Base-by-base conservation (phyloP, 73 alveolate genomes). In the Uronychia setigera region DNA sequence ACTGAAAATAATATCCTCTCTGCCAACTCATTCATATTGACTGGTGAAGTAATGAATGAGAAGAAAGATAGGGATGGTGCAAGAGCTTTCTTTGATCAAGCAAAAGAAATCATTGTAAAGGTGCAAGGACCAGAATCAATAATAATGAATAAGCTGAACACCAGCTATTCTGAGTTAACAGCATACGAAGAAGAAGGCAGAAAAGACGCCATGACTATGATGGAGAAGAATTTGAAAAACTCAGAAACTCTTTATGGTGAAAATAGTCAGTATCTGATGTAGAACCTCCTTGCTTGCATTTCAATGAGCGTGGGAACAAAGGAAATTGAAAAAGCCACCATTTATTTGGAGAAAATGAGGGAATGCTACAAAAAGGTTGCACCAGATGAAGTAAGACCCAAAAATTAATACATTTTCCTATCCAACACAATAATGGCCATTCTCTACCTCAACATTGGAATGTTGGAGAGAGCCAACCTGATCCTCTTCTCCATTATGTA, bases 361-460 rank as follows among this genome's bases (percentile, higher is more conserved):
- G 77, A 58, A 76, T 80, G 35, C 79, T 80, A 35, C 78, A 80
- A 35, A 57, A 33, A 11, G 67, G 67, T 46, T 46, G n/a, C 5
- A 29, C 28, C 75, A 25, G 86, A 76, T 29, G 86, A 80, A 29
- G 30, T 29, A 28, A 80, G 31, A n/a, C 35, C 35, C 59, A 76
- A 76, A 57, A 80, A 80, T 31, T 79, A 80, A 35, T 80, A 80
- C 59, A 35, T 80, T 58, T 80, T 28, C 86, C 79, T 80, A 25
- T 67, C 86, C 30, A 80, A 76, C 79, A 58, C 58, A 27, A 1
- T 80, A 1, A 9, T 80, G 32, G 86, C 78, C 35, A 33, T 80
- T 57, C 78, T 80, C 25, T 58, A 32, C 86, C 58, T 33, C 79
- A 5, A 29, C 5, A 19, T 76, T 1, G 60, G 59, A 80, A 80